Conservation (phyloP, 139 green algal genomes). For the Chlorella sp. region DNA sequence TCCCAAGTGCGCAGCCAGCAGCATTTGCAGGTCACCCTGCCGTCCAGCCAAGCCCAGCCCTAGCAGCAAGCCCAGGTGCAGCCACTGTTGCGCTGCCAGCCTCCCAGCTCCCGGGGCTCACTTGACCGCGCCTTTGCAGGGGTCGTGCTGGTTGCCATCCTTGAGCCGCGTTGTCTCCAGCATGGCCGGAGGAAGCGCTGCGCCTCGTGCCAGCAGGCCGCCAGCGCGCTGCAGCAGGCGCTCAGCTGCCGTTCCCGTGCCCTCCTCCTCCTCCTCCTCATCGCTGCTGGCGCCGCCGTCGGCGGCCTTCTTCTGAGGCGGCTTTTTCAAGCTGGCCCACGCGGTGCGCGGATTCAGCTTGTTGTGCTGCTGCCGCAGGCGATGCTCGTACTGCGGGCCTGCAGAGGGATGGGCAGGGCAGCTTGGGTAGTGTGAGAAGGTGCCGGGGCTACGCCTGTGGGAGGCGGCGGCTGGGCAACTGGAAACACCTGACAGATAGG, state of each 20-base stretch:
- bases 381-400: constrained; percentile 76
- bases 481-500: neutral
- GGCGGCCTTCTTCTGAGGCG: neutral
- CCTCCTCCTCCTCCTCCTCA: constrained; percentile 38
- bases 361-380: constrained; percentile 76
- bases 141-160: constrained; percentile 79
- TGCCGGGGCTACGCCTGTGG: no score
- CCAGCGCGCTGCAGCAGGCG: constrained; percentile 40
- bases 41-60: no score
- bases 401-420: constrained; percentile 18
- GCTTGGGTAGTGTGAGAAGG: no score
- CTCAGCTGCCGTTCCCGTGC: constrained; percentile 12
- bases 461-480: neutral
- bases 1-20: neutral
- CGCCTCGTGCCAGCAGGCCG: constrained; percentile 47
- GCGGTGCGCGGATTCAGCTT: constrained; percentile 71
- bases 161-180: constrained; percentile 79
- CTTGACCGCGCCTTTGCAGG: constrained; percentile 58
- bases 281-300: constrained; percentile 29
- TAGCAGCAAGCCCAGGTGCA: neutral
- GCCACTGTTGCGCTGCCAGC: neutral
- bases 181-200: constrained; percentile 48
- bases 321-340: constrained; percentile 66
- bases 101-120: neutral
- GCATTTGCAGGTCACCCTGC: no score